Evolutionary conservation across 2,329 filamentous ascomycete genomes (phyloP).

Genomic region (Claviceps sp.): DNA sequence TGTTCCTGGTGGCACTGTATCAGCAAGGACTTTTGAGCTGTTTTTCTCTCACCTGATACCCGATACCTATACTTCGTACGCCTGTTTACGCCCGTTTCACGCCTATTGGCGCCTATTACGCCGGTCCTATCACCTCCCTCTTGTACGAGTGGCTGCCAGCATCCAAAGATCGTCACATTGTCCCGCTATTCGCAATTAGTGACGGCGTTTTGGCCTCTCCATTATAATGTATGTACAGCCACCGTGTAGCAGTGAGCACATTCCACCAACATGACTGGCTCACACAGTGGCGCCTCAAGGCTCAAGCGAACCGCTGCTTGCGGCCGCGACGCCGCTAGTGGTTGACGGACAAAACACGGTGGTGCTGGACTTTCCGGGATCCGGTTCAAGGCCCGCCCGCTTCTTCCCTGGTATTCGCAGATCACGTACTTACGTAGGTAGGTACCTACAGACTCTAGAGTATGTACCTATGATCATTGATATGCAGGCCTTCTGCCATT

Average conservation of each 20-base stretch:
- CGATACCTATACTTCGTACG: too few relatives aligned
- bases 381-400: slow-evolving; percentile 5
- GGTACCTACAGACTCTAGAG: background rate
- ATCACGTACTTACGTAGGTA: slow-evolving; percentile 4
- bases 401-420: background rate
- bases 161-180: background rate
- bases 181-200: background rate
- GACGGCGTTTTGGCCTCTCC: background rate
- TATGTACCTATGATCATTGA: too few relatives aligned
- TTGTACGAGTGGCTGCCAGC: background rate
- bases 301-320: slow-evolving; percentile 6
- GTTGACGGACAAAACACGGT: background rate
- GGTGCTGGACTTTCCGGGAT: slow-evolving; percentile 6
- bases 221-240: background rate
- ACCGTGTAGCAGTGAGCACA: too few relatives aligned
- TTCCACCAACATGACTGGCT: background rate
- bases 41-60: too few relatives aligned
- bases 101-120: too few relatives aligned
- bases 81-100: too few relatives aligned
- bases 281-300: background rate
- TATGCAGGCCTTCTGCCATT: slow-evolving; percentile 10
- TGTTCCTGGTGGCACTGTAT: too few relatives aligned
- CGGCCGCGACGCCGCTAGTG: slow-evolving; percentile 2
- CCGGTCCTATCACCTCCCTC: background rate
- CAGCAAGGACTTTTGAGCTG: too few relatives aligned